phyloP scores from a whole-genome alignment of 768 basidiomycete genomes.

The Agaricus blazei region DNA sequence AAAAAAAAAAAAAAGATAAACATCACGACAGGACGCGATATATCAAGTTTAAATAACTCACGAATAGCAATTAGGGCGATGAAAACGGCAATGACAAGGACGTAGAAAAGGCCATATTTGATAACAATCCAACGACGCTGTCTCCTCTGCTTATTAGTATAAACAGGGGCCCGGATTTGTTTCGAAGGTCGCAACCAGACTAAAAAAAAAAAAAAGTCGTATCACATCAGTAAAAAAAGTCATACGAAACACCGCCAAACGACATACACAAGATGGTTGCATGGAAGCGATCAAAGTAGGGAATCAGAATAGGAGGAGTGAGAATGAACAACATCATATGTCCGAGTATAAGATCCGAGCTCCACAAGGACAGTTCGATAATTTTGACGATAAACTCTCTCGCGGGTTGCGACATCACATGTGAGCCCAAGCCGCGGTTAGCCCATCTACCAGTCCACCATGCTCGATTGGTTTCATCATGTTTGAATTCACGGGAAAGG shows the following conservation, averaged over 20 bases:
- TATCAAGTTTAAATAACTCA: conserved; percentile 33
- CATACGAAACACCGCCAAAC: background rate
- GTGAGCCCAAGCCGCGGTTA: conserved; percentile 84
- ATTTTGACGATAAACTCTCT: conserved; percentile 98
- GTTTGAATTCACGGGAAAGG: conserved; percentile 97
- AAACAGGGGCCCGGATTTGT: conserved; percentile 90
- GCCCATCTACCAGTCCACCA: conserved; percentile 99
- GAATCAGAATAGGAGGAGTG: conserved; percentile 82
- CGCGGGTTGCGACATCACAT: conserved; percentile 96
- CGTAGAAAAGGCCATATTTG: conserved; percentile 79
- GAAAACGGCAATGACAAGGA: conserved; percentile 63
- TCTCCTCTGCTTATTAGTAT: conserved; percentile 83
- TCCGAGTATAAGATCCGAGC: conserved; percentile 86
- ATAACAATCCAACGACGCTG: conserved; percentile 89
- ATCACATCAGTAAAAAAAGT: conserved; percentile 15
- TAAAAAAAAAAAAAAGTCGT: conserved; percentile 20
- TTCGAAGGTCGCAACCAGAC: conserved; percentile 96
- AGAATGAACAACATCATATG: conserved; percentile 89
- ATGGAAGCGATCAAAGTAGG: conserved; percentile 89
- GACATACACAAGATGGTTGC: conserved; percentile 83
- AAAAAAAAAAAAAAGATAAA: conserved; percentile 10
- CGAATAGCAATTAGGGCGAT: conserved; percentile 73
- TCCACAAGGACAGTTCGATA: conserved; percentile 93
- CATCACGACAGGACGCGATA: conserved; percentile 8
- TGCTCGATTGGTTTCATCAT: conserved; percentile 96